Evolutionary conservation across 2,329 filamentous ascomycete genomes (phyloP).

Genomic region (Xylariaceae sp.): DNA sequence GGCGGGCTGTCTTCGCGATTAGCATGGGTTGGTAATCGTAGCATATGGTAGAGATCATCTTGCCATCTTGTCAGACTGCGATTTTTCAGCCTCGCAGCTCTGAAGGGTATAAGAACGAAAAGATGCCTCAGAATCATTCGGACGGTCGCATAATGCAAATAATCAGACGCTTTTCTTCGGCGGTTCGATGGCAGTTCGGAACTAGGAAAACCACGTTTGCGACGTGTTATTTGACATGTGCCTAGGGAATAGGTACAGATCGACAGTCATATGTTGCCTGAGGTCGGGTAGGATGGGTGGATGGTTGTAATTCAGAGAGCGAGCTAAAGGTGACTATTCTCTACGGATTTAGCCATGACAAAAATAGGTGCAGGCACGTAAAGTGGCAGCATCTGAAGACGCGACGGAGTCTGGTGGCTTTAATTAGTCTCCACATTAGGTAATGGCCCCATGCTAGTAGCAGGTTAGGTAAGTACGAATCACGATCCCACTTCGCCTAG

Average conservation of each 20-base stretch:
- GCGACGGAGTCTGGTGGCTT: neutral
- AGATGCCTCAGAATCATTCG: neutral
- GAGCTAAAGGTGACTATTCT: too few relatives aligned
- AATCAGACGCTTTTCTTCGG: neutral
- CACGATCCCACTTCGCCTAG: too few relatives aligned
- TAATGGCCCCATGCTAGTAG: neutral
- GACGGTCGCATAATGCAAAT: constrained; percentile 15
- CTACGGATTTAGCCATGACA: neutral
- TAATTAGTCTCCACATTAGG: neutral
- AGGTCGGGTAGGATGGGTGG: too few relatives aligned
- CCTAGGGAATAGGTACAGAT: neutral
- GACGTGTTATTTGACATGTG: neutral
- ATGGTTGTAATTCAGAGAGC: too few relatives aligned
- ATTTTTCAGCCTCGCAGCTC: constrained; percentile 5
- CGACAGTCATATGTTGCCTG: too few relatives aligned
- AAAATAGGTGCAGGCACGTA: neutral
- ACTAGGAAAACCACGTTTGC: neutral
- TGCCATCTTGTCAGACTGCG: constrained; percentile 15
- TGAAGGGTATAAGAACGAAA: neutral
- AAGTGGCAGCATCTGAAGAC: neutral
- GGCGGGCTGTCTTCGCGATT: constrained; percentile 44
- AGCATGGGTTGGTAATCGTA: neutral
- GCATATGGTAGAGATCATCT: neutral
- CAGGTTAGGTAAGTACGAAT: too few relatives aligned
- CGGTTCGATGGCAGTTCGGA: neutral